Evolutionary conservation across 331 rosid genomes (phyloP).

Genomic region (Acacia pycnantha): DNA sequence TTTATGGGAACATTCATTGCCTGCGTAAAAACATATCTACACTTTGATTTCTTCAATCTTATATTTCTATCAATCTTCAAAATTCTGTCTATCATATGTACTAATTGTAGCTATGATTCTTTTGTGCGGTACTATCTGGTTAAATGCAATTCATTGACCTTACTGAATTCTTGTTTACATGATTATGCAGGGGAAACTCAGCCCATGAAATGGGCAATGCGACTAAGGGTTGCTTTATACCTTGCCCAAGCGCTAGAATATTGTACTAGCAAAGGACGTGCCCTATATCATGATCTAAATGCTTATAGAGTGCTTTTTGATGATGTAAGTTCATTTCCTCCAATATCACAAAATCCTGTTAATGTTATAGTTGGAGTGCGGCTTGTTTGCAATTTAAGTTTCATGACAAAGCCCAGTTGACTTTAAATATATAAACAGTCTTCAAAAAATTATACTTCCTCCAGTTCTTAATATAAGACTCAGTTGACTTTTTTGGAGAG

Average conservation of each 20-base stretch:
- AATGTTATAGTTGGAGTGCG: background rate
- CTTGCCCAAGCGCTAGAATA: conserved; percentile 94
- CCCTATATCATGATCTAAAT: conserved; percentile 91
- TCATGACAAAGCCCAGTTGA: background rate
- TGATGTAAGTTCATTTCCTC: conserved; percentile 55
- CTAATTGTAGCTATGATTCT: conserved; percentile 26
- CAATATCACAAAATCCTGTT: conserved; percentile 1
- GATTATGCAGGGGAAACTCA: conserved; percentile 76
- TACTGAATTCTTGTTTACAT: conserved; percentile 26
- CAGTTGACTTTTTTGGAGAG: too few relatives aligned
- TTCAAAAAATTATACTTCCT: background rate
- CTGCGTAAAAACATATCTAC: background rate
- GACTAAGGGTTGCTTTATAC: conserved; percentile 87
- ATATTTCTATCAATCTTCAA: background rate
- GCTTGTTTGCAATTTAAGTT: background rate
- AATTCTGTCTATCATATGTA: conserved; percentile 1
- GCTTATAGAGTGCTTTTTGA: conserved; percentile 90
- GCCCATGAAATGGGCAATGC: conserved; percentile 96
- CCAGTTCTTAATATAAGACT: too few relatives aligned
- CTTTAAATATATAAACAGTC: background rate
- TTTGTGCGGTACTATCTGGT: conserved; percentile 18
- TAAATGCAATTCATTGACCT: background rate
- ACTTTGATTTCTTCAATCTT: background rate
- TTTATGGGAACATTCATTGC: background rate
- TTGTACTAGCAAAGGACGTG: conserved; percentile 88